Evolutionary conservation across 2,329 filamentous ascomycete species (phyloP).

Genomic region (Coleophoma crateriformis): DNA sequence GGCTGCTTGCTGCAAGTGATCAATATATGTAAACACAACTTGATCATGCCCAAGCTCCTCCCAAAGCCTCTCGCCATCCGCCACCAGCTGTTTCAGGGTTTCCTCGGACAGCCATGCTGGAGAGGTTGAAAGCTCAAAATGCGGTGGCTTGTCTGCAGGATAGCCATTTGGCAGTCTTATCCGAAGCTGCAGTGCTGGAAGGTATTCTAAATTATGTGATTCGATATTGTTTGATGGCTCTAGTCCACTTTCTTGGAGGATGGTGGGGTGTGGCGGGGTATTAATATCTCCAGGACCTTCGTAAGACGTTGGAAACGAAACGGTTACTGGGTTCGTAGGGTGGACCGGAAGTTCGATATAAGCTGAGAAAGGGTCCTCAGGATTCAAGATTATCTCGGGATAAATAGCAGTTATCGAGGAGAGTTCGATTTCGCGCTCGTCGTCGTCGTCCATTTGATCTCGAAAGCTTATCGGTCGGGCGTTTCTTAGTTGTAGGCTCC

Average conservation of each 20-base stretch:
- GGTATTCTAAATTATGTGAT: conserved; percentile 32
- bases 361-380: conserved; percentile 37
- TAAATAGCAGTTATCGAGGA: conserved; percentile 59
- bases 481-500: background rate
- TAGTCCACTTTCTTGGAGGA: conserved; percentile 8
- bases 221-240: conserved; percentile 14
- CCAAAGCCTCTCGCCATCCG: conserved; percentile 50
- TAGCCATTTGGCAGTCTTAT: conserved; percentile 54
- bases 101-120: conserved; percentile 51
- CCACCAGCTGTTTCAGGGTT: conserved; percentile 43
- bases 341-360: conserved; percentile 53
- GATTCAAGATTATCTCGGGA: conserved; percentile 51
- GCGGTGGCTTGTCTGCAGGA: conserved; percentile 46
- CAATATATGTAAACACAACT: conserved; percentile 58
- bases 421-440: conserved; percentile 53
- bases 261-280: conserved; percentile 18
- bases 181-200: conserved; percentile 50
- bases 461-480: background rate
- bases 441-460: conserved; percentile 51
- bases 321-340: conserved; percentile 47
- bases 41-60: conserved; percentile 54
- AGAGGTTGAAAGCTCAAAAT: conserved; percentile 42
- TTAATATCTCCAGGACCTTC: conserved; percentile 24
- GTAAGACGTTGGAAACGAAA: conserved; percentile 47
- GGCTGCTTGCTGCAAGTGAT: conserved; percentile 53